Conservation (phyloP, 192 early-diverging fungal species). For the Coemansia sp. region DNA sequence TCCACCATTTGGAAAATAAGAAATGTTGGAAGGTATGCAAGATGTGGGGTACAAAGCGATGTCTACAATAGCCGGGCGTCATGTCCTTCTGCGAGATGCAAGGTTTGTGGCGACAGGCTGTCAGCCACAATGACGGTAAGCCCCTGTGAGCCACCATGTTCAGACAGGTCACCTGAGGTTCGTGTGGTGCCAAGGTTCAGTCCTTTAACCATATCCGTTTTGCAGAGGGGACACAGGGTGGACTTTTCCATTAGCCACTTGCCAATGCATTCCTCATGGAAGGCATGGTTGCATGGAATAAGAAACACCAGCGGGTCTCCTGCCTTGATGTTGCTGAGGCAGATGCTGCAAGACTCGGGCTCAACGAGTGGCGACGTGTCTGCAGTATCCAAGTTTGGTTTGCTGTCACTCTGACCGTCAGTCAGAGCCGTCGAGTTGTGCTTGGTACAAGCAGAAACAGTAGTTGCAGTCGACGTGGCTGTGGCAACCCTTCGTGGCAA, state of each 20-base stretch:
- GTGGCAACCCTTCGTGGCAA: conserved; percentile 24
- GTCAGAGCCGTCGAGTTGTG: background rate
- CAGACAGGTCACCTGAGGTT: background rate
- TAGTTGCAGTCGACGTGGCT: background rate
- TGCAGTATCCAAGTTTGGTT: background rate
- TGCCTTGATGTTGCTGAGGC: conserved; percentile 15
- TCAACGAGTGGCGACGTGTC: background rate
- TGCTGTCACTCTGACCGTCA: background rate
- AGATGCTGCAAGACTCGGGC: conserved; percentile 35
- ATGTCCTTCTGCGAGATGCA: background rate
- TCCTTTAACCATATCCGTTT: conserved; percentile 29
- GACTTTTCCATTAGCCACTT: conserved; percentile 45
- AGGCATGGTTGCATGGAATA: conserved; percentile 34
- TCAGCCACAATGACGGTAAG: background rate
- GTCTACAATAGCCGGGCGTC: background rate
- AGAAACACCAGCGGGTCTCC: conserved; percentile 31
- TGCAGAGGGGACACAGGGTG: conserved; percentile 41
- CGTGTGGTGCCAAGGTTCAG: conserved; percentile 10
- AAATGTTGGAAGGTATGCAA: background rate
- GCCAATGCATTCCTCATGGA: conserved; percentile 34
- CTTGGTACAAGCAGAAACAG: background rate
- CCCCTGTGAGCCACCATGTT: background rate
- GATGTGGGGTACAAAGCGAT: background rate
- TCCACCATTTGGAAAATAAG: background rate
- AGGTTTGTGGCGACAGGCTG: background rate